phyloP scores from a whole-genome alignment of 2,329 filamentous ascomycete species.

The Scedosporium boydii region DNA sequence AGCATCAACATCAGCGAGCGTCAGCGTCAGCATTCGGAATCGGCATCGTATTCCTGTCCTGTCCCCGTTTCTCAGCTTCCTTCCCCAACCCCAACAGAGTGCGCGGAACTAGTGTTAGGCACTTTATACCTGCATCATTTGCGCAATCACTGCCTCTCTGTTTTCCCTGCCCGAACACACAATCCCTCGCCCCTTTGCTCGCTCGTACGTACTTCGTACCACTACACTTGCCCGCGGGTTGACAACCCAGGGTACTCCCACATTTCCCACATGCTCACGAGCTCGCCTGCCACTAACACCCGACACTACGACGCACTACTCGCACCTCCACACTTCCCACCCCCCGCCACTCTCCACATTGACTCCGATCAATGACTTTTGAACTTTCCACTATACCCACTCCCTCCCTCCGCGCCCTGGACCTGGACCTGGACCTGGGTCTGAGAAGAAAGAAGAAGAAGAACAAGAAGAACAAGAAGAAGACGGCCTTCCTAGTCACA shows the following conservation, averaged over 20 bases:
- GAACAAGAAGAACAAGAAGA: neutral
- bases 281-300: neutral
- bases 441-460: too few species aligned
- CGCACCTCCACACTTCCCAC: slow-evolving; percentile 2
- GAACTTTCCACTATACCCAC: slow-evolving; percentile 5
- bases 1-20: slow-evolving; percentile 3
- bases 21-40: neutral
- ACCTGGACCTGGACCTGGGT: too few species aligned
- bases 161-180: neutral
- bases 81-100: slow-evolving; percentile 1
- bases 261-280: neutral
- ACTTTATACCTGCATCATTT: slow-evolving; percentile 1
- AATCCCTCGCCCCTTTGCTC: neutral
- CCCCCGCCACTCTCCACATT: slow-evolving; percentile 2
- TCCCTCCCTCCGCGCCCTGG: neutral
- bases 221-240: neutral
- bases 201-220: neutral
- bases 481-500: neutral
- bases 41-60: neutral
- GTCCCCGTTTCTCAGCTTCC: neutral
- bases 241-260: too few species aligned
- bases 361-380: neutral
- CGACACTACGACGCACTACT: slow-evolving; percentile 2
- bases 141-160: neutral
- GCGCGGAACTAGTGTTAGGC: neutral